A percentile compares a stretch with the other conserved stretches of the same genome.
Conservation (phyloP, 2,329 filamentous ascomycete genomes). For the Aschersonia sp. region DNA sequence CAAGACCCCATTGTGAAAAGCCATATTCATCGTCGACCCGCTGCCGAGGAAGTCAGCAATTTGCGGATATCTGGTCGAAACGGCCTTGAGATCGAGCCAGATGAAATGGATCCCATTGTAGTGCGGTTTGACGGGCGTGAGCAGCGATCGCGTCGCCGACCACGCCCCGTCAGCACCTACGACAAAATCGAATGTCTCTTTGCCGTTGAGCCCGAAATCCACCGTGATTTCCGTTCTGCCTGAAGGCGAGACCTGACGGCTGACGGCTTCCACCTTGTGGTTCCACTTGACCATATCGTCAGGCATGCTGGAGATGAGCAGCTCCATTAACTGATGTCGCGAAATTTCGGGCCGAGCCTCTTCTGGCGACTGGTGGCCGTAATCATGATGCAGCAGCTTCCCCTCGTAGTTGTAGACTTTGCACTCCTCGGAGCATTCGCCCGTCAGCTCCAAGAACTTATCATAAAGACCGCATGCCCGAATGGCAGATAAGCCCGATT, state of each 20-base stretch:
- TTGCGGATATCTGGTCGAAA: conserved; percentile 12
- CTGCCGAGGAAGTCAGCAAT: conserved; percentile 22
- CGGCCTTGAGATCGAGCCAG: conserved; percentile 12
- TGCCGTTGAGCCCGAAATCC: conserved; percentile 9
- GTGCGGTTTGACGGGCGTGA: conserved; percentile 19
- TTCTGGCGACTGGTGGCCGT: conserved; percentile 7
- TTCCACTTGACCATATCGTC: conserved; percentile 8
- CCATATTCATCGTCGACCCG: conserved; percentile 15
- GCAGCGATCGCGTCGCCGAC: conserved; percentile 17
- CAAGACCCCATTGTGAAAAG: conserved; percentile 21
- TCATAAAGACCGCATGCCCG: conserved; percentile 27
- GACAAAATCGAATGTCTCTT: conserved; percentile 5
- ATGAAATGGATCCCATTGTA: conserved; percentile 24
- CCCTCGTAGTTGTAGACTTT: conserved; percentile 13
- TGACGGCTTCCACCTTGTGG: conserved; percentile 14
- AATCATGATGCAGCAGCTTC: conserved; percentile 8
- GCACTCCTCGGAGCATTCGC: conserved; percentile 9
- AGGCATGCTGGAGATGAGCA: conserved; percentile 17
- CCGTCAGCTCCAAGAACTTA: conserved; percentile 24
- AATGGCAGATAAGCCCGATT: conserved; percentile 28
- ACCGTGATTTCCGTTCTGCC: conserved; percentile 6
- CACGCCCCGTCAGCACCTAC: conserved; percentile 8
- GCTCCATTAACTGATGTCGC: conserved; percentile 16
- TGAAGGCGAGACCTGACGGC: conserved; percentile 2
- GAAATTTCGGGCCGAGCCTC: conserved; percentile 21